Conservation (phyloP, 805 yeast genomes). For the Ogataea dorogensis region DNA sequence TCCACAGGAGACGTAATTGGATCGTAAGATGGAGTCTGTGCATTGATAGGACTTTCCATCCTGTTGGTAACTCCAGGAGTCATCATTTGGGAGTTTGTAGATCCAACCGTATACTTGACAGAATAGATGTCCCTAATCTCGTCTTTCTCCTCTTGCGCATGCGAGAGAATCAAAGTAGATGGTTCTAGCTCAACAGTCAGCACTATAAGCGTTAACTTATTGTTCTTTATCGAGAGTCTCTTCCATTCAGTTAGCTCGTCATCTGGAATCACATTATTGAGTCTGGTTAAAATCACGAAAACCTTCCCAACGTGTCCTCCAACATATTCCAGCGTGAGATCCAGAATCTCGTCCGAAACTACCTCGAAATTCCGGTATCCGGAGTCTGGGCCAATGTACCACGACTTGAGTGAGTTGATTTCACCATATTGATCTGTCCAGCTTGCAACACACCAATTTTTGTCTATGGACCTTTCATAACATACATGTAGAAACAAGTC, state of each 20-base stretch:
- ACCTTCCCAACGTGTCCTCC: constrained; percentile 48
- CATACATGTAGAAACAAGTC: constrained; percentile 84
- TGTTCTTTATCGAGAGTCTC: constrained; percentile 56
- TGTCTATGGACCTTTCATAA: constrained; percentile 77
- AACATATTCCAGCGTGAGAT: constrained; percentile 48
- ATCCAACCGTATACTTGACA: constrained; percentile 26
- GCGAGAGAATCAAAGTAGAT: constrained; percentile 42
- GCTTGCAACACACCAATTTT: constrained; percentile 80
- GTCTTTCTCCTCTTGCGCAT: constrained; percentile 22
- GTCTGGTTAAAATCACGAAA: constrained; percentile 64
- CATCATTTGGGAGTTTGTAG: constrained; percentile 28
- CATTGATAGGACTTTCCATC: constrained; percentile 31
- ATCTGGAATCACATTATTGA: constrained; percentile 74
- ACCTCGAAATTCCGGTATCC: constrained; percentile 42
- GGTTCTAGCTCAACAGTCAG: constrained; percentile 60
- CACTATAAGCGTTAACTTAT: constrained; percentile 61
- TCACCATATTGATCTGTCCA: constrained; percentile 87
- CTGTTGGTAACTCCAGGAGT: constrained; percentile 20
- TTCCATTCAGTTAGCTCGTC: constrained; percentile 82
- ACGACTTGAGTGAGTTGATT: constrained; percentile 58
- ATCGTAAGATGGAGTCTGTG: constrained; percentile 31
- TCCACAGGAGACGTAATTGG: constrained; percentile 28
- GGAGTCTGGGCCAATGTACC: constrained; percentile 46
- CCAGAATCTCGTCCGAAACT: constrained; percentile 68
- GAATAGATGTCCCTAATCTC: constrained; percentile 23